These are phyloP conservation scores for Aspergillus calidoustus DNA, from an alignment of 2,329 filamentous ascomycete species.

Conservation along the genomic window DNA sequence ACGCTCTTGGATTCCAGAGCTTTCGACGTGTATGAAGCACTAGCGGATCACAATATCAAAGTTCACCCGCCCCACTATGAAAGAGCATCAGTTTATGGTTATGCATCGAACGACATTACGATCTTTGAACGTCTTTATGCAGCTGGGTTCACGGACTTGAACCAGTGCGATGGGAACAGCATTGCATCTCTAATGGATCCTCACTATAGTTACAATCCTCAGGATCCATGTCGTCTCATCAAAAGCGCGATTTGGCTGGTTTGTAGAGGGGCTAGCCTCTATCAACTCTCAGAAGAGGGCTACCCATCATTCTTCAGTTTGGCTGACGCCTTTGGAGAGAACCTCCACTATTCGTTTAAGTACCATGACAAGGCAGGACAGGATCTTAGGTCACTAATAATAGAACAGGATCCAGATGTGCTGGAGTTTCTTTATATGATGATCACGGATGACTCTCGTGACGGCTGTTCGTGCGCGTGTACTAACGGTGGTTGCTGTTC, in stretches of 20 bases:
- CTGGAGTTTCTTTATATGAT: background rate
- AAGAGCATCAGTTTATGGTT: background rate
- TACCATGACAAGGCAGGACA: background rate
- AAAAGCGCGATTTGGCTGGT: background rate
- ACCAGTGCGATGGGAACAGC: background rate
- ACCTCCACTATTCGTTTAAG: background rate
- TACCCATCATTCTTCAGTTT: background rate
- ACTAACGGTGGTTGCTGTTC: background rate
- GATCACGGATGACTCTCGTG: background rate
- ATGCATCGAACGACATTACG: background rate
- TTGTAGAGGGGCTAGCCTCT: background rate
- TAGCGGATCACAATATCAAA: background rate
- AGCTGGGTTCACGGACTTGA: background rate
- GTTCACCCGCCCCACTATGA: background rate
- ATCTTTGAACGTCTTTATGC: background rate
- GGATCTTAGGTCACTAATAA: background rate
- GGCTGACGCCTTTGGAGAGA: background rate
- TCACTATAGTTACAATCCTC: too few relatives aligned
- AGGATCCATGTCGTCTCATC: background rate
- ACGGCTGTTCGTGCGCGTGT: background rate
- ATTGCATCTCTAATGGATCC: background rate
- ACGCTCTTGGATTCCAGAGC: background rate
- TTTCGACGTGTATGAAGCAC: background rate
- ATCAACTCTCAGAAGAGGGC: background rate
- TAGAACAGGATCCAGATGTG: background rate